These are phyloP conservation scores for Fusarium cyanostomum DNA, from an alignment of 2,329 filamentous ascomycete species.

Conservation along the genomic window DNA sequence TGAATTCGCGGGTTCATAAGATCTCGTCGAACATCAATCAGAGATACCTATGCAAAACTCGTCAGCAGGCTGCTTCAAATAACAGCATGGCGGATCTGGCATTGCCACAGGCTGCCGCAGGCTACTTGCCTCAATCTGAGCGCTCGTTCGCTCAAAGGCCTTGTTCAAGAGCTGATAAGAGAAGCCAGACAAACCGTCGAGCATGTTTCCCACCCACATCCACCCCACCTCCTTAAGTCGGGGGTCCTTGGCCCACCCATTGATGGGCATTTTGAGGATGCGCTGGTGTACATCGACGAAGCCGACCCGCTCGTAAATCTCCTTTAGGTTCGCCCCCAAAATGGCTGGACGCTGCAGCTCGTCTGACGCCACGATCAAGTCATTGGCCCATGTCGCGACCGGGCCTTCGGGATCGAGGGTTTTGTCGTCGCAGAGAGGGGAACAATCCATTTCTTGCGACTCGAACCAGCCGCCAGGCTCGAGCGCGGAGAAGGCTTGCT, in stretches of 20 bases:
- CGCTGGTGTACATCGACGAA: conserved; percentile 63
- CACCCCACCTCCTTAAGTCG: conserved; percentile 52
- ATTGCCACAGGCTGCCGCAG: too few species aligned
- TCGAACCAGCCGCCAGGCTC: conserved; percentile 64
- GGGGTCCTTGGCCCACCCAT: conserved; percentile 59
- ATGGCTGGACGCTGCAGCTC: conserved; percentile 50
- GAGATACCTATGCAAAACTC: conserved; percentile 49
- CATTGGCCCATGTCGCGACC: conserved; percentile 50
- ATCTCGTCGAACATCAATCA: conserved; percentile 59
- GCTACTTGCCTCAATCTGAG: conserved; percentile 58
- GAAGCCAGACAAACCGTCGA: conserved; percentile 49
- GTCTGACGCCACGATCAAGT: conserved; percentile 52
- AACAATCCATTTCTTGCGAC: conserved; percentile 56
- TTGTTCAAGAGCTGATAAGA: conserved; percentile 52
- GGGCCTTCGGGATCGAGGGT: conserved; percentile 51
- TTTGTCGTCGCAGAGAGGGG: conserved; percentile 54
- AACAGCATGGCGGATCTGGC: neutral
- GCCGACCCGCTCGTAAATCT: conserved; percentile 56
- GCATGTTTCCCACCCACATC: conserved; percentile 54
- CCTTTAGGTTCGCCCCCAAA: conserved; percentile 46
- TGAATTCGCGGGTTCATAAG: conserved; percentile 56
- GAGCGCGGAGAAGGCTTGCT: conserved; percentile 57
- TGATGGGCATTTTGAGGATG: conserved; percentile 61
- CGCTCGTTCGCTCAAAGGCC: conserved; percentile 50
- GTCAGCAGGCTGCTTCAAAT: neutral